phyloP scores from a whole-genome alignment of 192 early-diverging fungal genomes.

The Coemansia pectinata region DNA sequence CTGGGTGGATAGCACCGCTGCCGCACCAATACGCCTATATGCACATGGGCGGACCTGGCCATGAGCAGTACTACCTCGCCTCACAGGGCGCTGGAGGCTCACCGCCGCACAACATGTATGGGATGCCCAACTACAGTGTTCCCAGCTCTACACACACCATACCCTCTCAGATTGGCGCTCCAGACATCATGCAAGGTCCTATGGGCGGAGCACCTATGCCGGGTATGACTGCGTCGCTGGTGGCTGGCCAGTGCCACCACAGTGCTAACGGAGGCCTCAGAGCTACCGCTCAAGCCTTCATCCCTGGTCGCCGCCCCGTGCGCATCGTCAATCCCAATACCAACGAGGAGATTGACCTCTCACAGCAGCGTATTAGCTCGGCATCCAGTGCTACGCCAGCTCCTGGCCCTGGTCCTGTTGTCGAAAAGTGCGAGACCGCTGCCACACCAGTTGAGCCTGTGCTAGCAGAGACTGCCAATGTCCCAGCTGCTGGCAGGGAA shows the following conservation, averaged over 20 bases:
- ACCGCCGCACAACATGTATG: conserved; percentile 36
- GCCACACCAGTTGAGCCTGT: background rate
- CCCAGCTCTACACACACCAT: conserved; percentile 25
- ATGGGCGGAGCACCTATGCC: conserved; percentile 28
- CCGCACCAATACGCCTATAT: conserved; percentile 50
- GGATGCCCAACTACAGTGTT: conserved; percentile 34
- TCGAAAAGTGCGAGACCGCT: background rate
- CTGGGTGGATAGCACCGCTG: conserved; percentile 38
- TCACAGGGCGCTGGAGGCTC: conserved; percentile 22
- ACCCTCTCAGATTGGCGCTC: conserved; percentile 28
- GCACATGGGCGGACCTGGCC: conserved; percentile 34
- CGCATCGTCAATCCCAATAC: conserved; percentile 76
- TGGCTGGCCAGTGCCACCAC: conserved; percentile 30
- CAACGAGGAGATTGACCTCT: conserved; percentile 66
- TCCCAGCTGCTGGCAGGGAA: conserved; percentile 4
- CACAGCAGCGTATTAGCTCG: conserved; percentile 39
- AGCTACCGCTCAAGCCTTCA: conserved; percentile 40
- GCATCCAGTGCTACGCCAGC: conserved; percentile 27
- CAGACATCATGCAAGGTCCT: conserved; percentile 21
- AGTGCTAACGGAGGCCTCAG: conserved; percentile 9
- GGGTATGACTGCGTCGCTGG: conserved; percentile 35
- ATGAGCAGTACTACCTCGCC: conserved; percentile 48
- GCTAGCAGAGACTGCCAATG: background rate
- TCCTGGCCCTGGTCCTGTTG: background rate
- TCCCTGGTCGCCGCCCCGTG: conserved; percentile 55